These are phyloP conservation scores for Jatropha multifida DNA, from an alignment of 441 rosid genomes.

Conservation along the genomic window DNA sequence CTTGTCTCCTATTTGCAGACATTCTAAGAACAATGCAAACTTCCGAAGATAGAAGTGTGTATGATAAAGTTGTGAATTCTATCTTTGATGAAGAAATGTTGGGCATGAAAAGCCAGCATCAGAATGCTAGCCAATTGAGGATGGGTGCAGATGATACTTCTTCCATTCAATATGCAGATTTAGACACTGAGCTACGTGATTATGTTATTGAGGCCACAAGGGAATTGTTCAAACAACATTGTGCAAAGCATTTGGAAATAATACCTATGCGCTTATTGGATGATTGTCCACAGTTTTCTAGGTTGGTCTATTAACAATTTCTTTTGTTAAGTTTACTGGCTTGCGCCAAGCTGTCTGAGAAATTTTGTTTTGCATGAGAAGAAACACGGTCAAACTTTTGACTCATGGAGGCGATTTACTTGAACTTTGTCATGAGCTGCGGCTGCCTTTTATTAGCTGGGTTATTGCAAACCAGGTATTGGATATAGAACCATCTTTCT, in stretches of 20 bases:
- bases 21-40: conserved; percentile 79
- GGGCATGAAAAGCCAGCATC: conserved; percentile 52
- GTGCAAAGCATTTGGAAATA: conserved; percentile 88
- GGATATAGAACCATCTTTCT: conserved; percentile 6
- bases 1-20: conserved; percentile 48
- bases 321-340: conserved; percentile 6
- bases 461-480: conserved; percentile 67
- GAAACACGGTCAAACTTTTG: conserved; percentile 92
- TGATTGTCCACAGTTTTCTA: conserved; percentile 58
- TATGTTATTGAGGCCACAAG: conserved; percentile 69
- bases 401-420: conserved; percentile 90
- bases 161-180: conserved; percentile 56
- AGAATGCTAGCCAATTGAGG: conserved; percentile 40
- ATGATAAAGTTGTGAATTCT: conserved; percentile 80
- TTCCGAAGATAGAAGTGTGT: conserved; percentile 82
- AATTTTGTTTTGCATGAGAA: conserved; percentile 37
- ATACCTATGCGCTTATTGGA: conserved; percentile 70
- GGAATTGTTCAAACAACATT: conserved; percentile 80
- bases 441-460: conserved; percentile 84
- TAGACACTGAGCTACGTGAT: conserved; percentile 81
- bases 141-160: conserved; percentile 42
- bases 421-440: conserved; percentile 90
- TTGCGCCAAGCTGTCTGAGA: conserved; percentile 27
- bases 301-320: conserved; percentile 41
- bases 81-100: conserved; percentile 78